A percentile compares a stretch with the other conserved stretches of the same genome.
phyloP scores from a whole-genome alignment of 1,284 basidiomycete genomes.

The Vanrija sp. region DNA sequence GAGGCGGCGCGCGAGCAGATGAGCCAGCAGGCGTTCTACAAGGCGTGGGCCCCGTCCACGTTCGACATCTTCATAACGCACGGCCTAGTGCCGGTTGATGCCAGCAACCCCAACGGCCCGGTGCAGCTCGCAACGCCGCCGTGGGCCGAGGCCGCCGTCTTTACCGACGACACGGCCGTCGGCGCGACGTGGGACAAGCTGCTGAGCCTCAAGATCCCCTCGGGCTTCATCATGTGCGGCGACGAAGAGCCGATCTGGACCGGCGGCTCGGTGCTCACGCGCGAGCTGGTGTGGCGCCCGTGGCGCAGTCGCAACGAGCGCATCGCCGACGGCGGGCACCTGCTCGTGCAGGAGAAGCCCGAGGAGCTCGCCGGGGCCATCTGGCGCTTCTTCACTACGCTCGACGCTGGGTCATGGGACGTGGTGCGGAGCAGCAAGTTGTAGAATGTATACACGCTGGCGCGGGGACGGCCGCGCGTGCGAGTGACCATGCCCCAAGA shows the following conservation, averaged over 20 bases:
- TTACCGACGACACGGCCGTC: constrained; percentile 26
- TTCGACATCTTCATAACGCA: constrained; percentile 61
- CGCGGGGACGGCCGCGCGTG: no score
- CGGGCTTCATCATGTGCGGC: constrained; percentile 34
- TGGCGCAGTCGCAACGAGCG: constrained; percentile 27
- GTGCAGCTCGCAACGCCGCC: constrained; percentile 35
- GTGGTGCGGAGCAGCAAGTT: not conserved
- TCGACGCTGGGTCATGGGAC: constrained; percentile 13
- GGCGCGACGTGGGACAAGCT: constrained; percentile 36
- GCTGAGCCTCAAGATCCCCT: constrained; percentile 23
- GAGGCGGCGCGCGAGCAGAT: constrained; percentile 1
- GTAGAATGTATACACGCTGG: not conserved
- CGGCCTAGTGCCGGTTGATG: constrained; percentile 54
- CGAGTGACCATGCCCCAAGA: no score
- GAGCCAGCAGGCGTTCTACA: constrained; percentile 1
- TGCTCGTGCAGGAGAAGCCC: constrained; percentile 39
- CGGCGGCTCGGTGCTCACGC: constrained; percentile 15
- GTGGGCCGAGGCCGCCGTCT: constrained; percentile 38
- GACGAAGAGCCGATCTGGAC: constrained; percentile 20
- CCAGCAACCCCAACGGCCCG: not conserved
- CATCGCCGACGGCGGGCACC: constrained; percentile 31
- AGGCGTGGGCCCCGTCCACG: constrained; percentile 1
- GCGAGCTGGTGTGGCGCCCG: constrained; percentile 30
- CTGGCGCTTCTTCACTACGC: constrained; percentile 28
- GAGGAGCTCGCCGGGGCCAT: constrained; percentile 30